Evolutionary conservation across 176 grass and related monocot species (phyloP), one percentile per base, ranked within the genome.

Genomic region (Ampelocalamus luodianensis): DNA sequence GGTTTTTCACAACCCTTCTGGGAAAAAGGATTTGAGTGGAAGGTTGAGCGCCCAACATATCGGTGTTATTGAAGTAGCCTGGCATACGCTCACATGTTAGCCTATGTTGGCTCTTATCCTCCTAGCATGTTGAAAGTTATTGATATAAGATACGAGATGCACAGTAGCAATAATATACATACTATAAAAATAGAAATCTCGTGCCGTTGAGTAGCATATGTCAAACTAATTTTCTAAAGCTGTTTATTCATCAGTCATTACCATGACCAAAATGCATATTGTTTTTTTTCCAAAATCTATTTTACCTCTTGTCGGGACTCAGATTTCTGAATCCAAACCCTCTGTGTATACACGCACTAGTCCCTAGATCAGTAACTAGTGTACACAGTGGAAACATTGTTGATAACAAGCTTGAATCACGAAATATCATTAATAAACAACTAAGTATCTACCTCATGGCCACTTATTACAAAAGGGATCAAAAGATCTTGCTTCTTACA

Each of bases 221-320:
- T 23, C 56, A 59, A 59, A 59, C 1, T 23, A n/a, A 55, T 51
- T 46, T 49, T 79, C 11, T 48, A 40, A 65, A 59, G 48, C 26
- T 63, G 42, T 72, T 54, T 58, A 74, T 17, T 54, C 11, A 53
- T 43, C 20, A 15, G 24, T 20, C 48, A 49, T 49, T 49, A 59
- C 9, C 56, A 55, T 61, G 34, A 65, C 54, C 14, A 74, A 74
- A 15, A 67, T 88, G 32, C 13, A 78, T 60, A n/a, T 85, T 81
- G 15, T 5, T 54, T 63, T 78, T 50, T 50, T 50, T 50, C 48
- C 48, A 50, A 59, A 62, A 38, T 64, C 34, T 3, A 38, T 77
- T 76, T 83, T 34, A 64, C n/a, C n/a, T 71, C n/a, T n/a, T n/a
- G n/a, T n/a, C n/a, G n/a, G n/a, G n/a, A n/a, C n/a, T n/a, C n/a